These are phyloP conservation scores for Stevia rebaudiana DNA, from an alignment of 140 eudicot genomes.

Conservation along the genomic window DNA sequence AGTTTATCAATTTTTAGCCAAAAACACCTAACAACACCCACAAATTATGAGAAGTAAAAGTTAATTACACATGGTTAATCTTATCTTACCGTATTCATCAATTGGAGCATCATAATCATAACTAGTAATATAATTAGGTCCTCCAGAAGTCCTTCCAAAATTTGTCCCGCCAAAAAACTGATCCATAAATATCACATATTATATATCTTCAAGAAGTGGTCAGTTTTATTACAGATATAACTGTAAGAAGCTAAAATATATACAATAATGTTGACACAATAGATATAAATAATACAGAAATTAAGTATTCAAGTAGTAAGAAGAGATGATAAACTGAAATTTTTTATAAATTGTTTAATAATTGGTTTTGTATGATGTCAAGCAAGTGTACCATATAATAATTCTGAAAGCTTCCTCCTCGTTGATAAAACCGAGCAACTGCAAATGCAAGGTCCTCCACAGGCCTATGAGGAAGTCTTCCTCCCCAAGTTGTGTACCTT, in stretches of 20 bases:
- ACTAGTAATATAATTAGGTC: conserved; percentile 92
- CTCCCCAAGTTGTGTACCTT: conserved; percentile 97
- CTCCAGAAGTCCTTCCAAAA: conserved; percentile 94
- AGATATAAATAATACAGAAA: too few species aligned
- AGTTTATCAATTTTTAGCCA: neutral
- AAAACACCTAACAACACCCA: neutral
- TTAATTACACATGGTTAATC: neutral
- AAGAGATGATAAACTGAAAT: neutral
- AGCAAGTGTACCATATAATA: conserved; percentile 62
- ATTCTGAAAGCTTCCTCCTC: conserved; percentile 95
- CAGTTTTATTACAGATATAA: neutral
- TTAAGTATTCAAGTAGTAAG: conserved; percentile 3
- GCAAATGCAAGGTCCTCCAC: conserved; percentile 90
- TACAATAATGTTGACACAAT: neutral
- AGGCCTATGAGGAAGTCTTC: conserved; percentile 81
- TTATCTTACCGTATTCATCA: conserved; percentile 81
- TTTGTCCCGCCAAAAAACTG: conserved; percentile 98
- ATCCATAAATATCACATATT: conserved; percentile 5
- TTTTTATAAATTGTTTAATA: neutral
- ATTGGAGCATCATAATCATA: conserved; percentile 99
- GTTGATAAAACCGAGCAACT: conserved; percentile 94
- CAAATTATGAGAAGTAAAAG: neutral
- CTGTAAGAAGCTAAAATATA: neutral
- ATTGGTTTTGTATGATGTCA: conserved; percentile 4
- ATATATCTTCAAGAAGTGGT: neutral